Percentiles rank a stretch among this genome's conserved stretches.
Conservation (phyloP, 768 basidiomycete species). For the Agaricus blazei region DNA sequence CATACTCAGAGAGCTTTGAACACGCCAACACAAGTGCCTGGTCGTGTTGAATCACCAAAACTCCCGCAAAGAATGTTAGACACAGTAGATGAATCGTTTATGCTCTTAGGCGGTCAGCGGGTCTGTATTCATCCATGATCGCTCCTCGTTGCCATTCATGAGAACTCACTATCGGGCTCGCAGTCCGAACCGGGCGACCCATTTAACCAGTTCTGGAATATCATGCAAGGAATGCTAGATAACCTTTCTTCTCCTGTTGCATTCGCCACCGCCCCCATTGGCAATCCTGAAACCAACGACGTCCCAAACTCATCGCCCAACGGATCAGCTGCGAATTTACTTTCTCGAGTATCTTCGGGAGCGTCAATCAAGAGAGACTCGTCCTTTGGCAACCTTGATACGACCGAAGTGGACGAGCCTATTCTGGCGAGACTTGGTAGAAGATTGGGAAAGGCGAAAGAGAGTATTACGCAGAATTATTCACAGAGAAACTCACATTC, state of each 20-base stretch:
- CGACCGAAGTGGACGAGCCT: slow-evolving; percentile 57
- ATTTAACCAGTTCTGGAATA: slow-evolving; percentile 87
- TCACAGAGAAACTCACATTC: slow-evolving; percentile 10
- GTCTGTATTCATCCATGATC: slow-evolving; percentile 33
- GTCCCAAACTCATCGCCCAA: slow-evolving; percentile 8
- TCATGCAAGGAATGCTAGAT: slow-evolving; percentile 82
- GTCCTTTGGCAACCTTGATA: slow-evolving; percentile 54
- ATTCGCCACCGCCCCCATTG: slow-evolving; percentile 76
- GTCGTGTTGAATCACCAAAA: slow-evolving; percentile 41
- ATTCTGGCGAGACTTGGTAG: slow-evolving; percentile 53
- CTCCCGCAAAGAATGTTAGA: slow-evolving; percentile 35
- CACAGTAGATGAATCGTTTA: slow-evolving; percentile 83
- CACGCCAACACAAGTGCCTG: slow-evolving; percentile 22
- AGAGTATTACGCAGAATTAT: slow-evolving; percentile 16
- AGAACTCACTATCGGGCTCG: not conserved
- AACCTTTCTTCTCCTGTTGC: slow-evolving; percentile 59
- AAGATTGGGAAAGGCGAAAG: slow-evolving; percentile 39
- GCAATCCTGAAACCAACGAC: slow-evolving; percentile 30
- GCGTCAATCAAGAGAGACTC: slow-evolving; percentile 21
- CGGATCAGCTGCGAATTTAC: slow-evolving; percentile 1
- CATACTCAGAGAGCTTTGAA: slow-evolving; percentile 20
- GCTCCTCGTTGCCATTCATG: not conserved
- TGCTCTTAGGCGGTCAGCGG: slow-evolving; percentile 75
- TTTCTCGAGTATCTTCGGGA: slow-evolving; percentile 20
- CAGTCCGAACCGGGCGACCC: slow-evolving; percentile 81